Evolutionary conservation across 257 asterid species (phyloP), one percentile per base, ranked within the genome.

Genomic region (Fraxinus excelsior): DNA sequence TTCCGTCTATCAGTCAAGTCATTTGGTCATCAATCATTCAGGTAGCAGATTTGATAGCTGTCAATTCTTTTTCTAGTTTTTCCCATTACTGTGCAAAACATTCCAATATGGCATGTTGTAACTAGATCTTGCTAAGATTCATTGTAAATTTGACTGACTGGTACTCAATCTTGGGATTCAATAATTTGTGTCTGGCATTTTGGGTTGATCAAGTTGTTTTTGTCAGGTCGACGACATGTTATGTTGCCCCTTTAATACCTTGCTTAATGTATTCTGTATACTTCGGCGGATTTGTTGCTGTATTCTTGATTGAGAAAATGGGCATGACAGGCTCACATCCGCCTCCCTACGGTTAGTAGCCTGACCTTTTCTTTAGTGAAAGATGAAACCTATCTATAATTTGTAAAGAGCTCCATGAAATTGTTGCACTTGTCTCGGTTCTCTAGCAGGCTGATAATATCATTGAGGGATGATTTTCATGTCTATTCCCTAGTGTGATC

Each of bases 301-400:
- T 76, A 60, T 96, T 96, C 85, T 51, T 96, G 89, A 90, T 91
- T n/a, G 99, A 96, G 92, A 96, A 96, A 90, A 86, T 91, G 97
- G 97, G 99, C 86, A 92, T 92, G 98, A 72, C 86, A 49, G 99
- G 98, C 86, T 88, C 99, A 46, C 87, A 68, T 83, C 97, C 99
- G 72, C 97, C 96, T 78, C 99, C 98, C 29, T 91, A 88, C 79
- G 99, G 99, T 96, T 70, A 83, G 98, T 85, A 71, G 35, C 72
- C 83, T 65, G 71, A 10, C 66, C 56, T 65, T 31, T 71, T 78
- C 32, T 76, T 65, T 56, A 53, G 68, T 70, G 74, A 46, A 67
- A 44, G 58, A 26, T 62, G 32, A 62, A 62, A 8, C 34, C 35
- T 62, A 23, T 25, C 18, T 60, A 60, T 21, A 26, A 62, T 1